Evolutionary conservation across 768 basidiomycete species (phyloP).

Genomic region (Suillus hirtellus): DNA sequence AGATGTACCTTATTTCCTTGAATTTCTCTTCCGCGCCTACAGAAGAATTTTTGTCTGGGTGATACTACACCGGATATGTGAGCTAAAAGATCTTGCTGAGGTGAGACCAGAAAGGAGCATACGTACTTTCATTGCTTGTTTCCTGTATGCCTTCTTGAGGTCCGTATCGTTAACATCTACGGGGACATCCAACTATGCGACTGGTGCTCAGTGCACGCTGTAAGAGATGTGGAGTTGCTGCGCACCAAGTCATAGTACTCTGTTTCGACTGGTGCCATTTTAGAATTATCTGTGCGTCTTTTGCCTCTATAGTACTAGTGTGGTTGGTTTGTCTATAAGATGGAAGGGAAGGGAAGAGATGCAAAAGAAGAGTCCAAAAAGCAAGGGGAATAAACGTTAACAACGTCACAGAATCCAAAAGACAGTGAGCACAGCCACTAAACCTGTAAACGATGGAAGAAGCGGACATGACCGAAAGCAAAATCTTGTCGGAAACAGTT

Average conservation of each 20-base stretch:
- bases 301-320: constrained; percentile 11
- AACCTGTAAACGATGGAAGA: neutral
- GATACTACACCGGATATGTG: constrained; percentile 54
- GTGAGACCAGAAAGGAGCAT: neutral
- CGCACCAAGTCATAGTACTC: constrained; percentile 86
- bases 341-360: constrained; percentile 11
- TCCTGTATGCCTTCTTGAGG: constrained; percentile 94
- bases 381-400: constrained; percentile 4
- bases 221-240: constrained; percentile 10
- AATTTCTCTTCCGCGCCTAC: constrained; percentile 95
- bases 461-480: neutral
- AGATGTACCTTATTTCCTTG: constrained; percentile 84
- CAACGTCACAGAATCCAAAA: neutral
- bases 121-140: constrained; percentile 87
- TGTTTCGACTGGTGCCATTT: constrained; percentile 87
- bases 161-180: constrained; percentile 76
- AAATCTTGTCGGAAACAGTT: neutral
- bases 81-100: neutral
- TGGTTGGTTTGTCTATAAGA: constrained; percentile 6
- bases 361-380: constrained; percentile 11
- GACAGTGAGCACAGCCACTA: constrained; percentile 4
- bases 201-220: neutral
- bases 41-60: constrained; percentile 93
- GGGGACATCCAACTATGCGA: constrained; percentile 62
- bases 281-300: constrained; percentile 3